These are phyloP conservation scores for Kwoniella botswanensis DNA, from an alignment of 768 basidiomycete genomes.

Conservation along the genomic window DNA sequence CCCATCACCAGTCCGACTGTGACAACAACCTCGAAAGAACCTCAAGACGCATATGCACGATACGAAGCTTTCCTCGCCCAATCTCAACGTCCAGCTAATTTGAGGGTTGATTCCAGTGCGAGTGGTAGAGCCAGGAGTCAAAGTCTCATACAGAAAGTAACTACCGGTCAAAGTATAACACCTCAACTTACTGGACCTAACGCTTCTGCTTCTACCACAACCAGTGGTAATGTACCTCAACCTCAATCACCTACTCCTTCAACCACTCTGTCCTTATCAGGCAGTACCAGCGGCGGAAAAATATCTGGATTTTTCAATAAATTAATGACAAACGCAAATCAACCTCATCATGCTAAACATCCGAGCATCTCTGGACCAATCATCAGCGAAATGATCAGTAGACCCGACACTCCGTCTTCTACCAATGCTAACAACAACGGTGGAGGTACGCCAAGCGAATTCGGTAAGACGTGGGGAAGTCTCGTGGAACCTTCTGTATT, in stretches of 20 bases:
- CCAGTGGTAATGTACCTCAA: slow-evolving; percentile 1
- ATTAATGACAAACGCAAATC: slow-evolving; percentile 34
- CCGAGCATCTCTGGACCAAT: slow-evolving; percentile 69
- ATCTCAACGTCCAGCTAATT: slow-evolving; percentile 43
- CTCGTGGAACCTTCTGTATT: slow-evolving; percentile 82
- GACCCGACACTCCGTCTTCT: slow-evolving; percentile 6
- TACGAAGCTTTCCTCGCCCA: slow-evolving; percentile 80
- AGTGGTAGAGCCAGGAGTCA: slow-evolving; percentile 14
- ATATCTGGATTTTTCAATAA: slow-evolving; percentile 45
- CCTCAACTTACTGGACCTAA: slow-evolving; percentile 60
- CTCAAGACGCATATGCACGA: slow-evolving; percentile 86
- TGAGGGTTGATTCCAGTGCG: slow-evolving; percentile 61
- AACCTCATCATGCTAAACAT: slow-evolving; percentile 29
- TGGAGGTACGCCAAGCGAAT: slow-evolving; percentile 1
- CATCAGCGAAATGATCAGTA: slow-evolving; percentile 12
- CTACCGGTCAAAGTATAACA: slow-evolving; percentile 43
- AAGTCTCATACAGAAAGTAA: slow-evolving; percentile 16
- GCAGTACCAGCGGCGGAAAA: slow-evolving; percentile 23
- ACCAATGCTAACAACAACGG: background rate
- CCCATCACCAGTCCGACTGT: background rate
- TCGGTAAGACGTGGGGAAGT: slow-evolving; percentile 83
- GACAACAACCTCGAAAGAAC: slow-evolving; percentile 32
- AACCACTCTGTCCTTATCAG: background rate
- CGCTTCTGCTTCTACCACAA: background rate
- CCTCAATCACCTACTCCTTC: slow-evolving; percentile 22